Conservation (phyloP, 768 basidiomycete species). For the Cubamyces lactineus region DNA sequence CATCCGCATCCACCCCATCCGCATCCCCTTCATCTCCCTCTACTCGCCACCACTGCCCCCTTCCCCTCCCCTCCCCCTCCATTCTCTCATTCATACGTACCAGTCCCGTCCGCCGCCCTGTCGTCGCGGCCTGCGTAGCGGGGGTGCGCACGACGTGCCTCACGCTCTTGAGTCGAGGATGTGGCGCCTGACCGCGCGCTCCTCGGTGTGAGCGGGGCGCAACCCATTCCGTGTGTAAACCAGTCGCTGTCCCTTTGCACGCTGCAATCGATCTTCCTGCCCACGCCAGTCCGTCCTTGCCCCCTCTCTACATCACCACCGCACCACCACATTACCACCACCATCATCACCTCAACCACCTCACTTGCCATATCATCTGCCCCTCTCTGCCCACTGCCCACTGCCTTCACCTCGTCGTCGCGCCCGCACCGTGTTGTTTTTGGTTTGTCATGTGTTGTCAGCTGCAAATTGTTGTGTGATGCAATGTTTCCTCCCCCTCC, state of each 20-base stretch:
- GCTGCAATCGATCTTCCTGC: too few species aligned
- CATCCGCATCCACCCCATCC: background rate
- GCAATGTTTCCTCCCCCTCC: conserved; percentile 24
- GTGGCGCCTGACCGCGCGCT: conserved; percentile 14
- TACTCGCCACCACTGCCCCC: background rate
- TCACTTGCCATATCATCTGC: background rate
- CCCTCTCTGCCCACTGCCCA: background rate
- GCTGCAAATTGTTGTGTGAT: conserved; percentile 31
- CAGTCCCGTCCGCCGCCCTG: background rate
- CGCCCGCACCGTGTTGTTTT: conserved; percentile 25
- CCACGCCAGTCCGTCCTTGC: too few species aligned
- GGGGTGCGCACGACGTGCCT: conserved; percentile 5
- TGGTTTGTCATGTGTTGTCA: conserved; percentile 31
- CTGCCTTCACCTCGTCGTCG: background rate
- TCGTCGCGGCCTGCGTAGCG: background rate
- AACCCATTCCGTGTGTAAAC: background rate
- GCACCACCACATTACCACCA: too few species aligned
- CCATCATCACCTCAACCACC: too few species aligned
- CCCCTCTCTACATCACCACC: too few species aligned
- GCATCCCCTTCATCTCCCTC: background rate
- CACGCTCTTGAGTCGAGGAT: conserved; percentile 24
- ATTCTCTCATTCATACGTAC: background rate
- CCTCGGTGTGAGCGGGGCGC: conserved; percentile 25
- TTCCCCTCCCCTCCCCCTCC: background rate
- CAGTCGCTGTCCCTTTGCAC: too few species aligned